Conservation (phyloP, 306 rosid genomes). For the Acmispon strigosus region DNA sequence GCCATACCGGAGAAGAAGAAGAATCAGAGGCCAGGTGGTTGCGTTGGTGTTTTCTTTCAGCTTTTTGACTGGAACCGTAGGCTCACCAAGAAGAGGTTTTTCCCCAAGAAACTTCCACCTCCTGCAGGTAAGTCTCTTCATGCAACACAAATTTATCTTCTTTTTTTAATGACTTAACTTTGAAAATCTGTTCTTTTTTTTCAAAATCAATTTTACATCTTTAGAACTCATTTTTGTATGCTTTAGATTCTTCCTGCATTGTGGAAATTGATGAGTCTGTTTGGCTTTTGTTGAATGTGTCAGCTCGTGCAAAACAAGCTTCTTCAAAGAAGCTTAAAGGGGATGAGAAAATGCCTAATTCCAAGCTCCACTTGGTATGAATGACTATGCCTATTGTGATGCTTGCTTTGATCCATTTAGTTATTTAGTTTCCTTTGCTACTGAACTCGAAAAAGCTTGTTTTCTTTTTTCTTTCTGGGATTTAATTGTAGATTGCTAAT, state of each 20-base stretch:
- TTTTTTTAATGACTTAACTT: too few relatives aligned
- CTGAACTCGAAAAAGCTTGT: background rate
- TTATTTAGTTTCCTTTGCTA: background rate
- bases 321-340: constrained; percentile 50
- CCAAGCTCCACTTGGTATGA: constrained; percentile 57
- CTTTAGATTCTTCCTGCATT: background rate
- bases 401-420: background rate
- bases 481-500: constrained; percentile 49
- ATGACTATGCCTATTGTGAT: constrained; percentile 3
- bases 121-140: constrained; percentile 44
- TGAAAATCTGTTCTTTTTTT: too few relatives aligned
- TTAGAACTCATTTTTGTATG: too few relatives aligned
- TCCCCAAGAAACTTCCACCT: constrained; percentile 58
- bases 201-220: too few relatives aligned
- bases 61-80: constrained; percentile 67
- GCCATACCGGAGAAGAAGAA: constrained; percentile 54
- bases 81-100: constrained; percentile 61
- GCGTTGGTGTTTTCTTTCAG: constrained; percentile 64
- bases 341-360: constrained; percentile 56
- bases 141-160: background rate
- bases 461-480: background rate
- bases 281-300: background rate
- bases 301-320: constrained; percentile 47
- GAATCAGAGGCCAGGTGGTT: constrained; percentile 51
- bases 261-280: background rate